Evolutionary conservation across 441 rosid species (phyloP), one percentile per base, ranked within the genome.

Genomic region (Jatropha multifida): DNA sequence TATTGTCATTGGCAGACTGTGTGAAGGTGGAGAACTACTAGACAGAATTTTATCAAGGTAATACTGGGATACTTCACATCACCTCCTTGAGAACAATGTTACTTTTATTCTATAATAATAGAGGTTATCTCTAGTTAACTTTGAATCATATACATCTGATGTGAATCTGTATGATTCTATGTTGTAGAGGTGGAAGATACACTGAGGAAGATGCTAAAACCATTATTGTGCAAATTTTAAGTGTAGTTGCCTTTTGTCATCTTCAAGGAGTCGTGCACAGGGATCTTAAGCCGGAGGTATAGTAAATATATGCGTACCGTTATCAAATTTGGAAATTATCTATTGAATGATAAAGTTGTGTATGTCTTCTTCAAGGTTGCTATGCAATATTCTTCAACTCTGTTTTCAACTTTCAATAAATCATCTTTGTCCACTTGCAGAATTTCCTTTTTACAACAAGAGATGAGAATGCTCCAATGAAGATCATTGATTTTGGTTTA

Each of bases 241-340:
- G 86, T 62, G 93, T 90, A 52, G 98, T 90, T 81, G 83, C 95
- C 32, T 95, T 88, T 87, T 95, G 97, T 83, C 99, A 95, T 87
- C 97, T 95, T 71, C 99, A 93, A 81, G 99, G 99, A 60, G 97
- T 95, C 64, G 95, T 92, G 44, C 99, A 95, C 75, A 91, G 98
- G 7, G 98, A 93, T 87, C 85, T 95, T 76, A 95, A 95, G 85
- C 99, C 99, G 48, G 99, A 95, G 95, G 99, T 95, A 68, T 62
- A 17, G 20, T 77, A 64, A 62, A 32, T 4, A 27, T 61, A 58
- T 46, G 65, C 46, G 32, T 42, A n/a, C 14, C 0, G 4, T 58
- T 54, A 6, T 2, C 32, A 32, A 32, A 4, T 32, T 52, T 56
- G 54, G 54, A 71, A 58, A 12, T 59, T 42, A 42, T 41, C 6